Percentiles rank a stretch among this genome's conserved stretches.
Evolutionary conservation across 2,329 filamentous ascomycete species (phyloP).

Genomic region (Penicillium brevicompactum): DNA sequence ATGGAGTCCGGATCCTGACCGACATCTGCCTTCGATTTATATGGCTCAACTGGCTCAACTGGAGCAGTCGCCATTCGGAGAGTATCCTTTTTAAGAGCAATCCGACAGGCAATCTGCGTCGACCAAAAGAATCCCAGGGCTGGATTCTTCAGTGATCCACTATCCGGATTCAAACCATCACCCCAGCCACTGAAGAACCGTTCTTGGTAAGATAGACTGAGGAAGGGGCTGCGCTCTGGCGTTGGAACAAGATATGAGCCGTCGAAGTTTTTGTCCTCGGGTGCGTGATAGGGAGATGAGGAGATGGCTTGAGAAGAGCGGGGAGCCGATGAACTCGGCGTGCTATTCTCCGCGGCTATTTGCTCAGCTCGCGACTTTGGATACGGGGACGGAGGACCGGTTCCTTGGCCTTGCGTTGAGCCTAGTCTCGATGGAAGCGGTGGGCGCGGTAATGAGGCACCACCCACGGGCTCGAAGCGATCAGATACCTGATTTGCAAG

Average conservation of each 20-base stretch:
- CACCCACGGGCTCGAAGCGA: constrained; percentile 60
- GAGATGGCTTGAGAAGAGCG: constrained; percentile 29
- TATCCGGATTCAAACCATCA: constrained; percentile 54
- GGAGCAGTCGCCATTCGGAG: constrained; percentile 38
- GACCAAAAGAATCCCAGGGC: constrained; percentile 88
- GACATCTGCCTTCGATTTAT: not conserved
- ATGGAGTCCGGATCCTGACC: constrained; percentile 3
- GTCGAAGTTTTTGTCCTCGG: constrained; percentile 33
- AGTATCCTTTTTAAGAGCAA: constrained; percentile 76
- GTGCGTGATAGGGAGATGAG: constrained; percentile 31
- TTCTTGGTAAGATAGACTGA: constrained; percentile 81
- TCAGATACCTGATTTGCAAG: constrained; percentile 96
- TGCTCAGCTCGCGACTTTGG: constrained; percentile 13
- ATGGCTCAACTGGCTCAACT: not conserved
- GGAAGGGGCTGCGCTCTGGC: constrained; percentile 51
- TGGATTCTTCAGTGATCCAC: constrained; percentile 70
- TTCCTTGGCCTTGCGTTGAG: constrained; percentile 22
- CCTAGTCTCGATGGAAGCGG: constrained; percentile 12
- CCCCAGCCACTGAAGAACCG: constrained; percentile 97
- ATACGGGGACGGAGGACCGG: constrained; percentile 22
- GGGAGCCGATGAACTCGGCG: not conserved
- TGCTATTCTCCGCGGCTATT: constrained; percentile 6
- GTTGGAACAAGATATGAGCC: constrained; percentile 43
- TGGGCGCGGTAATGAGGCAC: constrained; percentile 1
- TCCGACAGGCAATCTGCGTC: constrained; percentile 79